A percentile compares a stretch with the other conserved stretches of the same genome.
These are phyloP conservation scores for Malus asiatica DNA, from an alignment of 306 rosid species.

Conservation along the genomic window DNA sequence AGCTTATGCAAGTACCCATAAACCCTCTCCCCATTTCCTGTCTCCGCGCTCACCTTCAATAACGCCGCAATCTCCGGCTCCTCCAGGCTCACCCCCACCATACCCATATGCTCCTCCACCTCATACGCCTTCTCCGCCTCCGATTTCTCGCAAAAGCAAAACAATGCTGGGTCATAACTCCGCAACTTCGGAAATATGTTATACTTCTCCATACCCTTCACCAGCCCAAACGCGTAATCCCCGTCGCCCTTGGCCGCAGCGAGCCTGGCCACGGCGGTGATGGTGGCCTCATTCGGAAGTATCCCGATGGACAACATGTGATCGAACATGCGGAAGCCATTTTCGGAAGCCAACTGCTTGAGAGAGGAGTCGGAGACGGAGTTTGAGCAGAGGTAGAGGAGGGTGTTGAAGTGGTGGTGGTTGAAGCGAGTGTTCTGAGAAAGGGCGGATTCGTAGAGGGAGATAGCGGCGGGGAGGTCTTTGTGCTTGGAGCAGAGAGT, in stretches of 20 bases:
- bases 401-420: conserved; percentile 63
- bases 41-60: conserved; percentile 48
- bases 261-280: conserved; percentile 65
- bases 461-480: conserved; percentile 42
- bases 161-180: conserved; percentile 65
- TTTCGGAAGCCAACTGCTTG: conserved; percentile 31
- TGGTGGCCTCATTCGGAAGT: conserved; percentile 69
- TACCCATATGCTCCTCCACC: conserved; percentile 59
- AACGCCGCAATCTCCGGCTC: conserved; percentile 67
- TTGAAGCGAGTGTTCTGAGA: conserved; percentile 32
- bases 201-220: conserved; percentile 37
- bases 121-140: conserved; percentile 71
- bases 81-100: conserved; percentile 44
- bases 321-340: conserved; percentile 60
- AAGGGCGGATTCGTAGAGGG: conserved; percentile 47
- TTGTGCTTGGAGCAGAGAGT: conserved; percentile 60
- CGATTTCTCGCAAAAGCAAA: conserved; percentile 48
- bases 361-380: conserved; percentile 41
- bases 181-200: conserved; percentile 50
- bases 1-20: conserved; percentile 74
- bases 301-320: conserved; percentile 37
- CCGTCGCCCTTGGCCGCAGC: conserved; percentile 68
- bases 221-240: conserved; percentile 48
- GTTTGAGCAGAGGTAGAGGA: conserved; percentile 80
- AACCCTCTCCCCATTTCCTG: conserved; percentile 49